phyloP scores from a whole-genome alignment of 768 basidiomycete species.

The Suillus hirtellus region DNA sequence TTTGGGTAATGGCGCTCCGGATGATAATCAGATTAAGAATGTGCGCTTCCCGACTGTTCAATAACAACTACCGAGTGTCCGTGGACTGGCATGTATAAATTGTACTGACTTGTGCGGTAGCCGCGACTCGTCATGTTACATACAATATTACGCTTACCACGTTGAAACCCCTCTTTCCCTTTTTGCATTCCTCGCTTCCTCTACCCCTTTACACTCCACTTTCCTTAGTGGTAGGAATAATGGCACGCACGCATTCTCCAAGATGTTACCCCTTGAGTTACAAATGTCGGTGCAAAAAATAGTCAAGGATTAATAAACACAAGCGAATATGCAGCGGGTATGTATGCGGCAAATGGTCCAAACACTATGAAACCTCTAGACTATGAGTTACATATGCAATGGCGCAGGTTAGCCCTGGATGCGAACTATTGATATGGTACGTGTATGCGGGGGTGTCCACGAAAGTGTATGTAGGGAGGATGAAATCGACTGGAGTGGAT shows the following conservation, averaged over 20 bases:
- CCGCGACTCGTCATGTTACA: conserved; percentile 5
- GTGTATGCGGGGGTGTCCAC: not conserved
- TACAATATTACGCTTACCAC: not conserved
- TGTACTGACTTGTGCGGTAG: not conserved
- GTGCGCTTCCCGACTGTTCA: conserved; percentile 37
- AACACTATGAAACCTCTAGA: conserved; percentile 14
- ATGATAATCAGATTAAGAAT: conserved; percentile 17
- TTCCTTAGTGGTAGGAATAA: not conserved
- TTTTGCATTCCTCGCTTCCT: not conserved
- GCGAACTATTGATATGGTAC: conserved; percentile 5
- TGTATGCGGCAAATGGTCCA: conserved; percentile 8
- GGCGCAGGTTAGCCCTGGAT: not conserved
- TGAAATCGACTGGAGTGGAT: not conserved
- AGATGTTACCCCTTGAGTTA: conserved; percentile 10
- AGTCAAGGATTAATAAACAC: conserved; percentile 19
- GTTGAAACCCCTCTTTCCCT: not conserved
- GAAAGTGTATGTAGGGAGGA: conserved; percentile 6
- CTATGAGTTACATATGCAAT: conserved; percentile 11
- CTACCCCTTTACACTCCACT: not conserved
- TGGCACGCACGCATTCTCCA: not conserved
- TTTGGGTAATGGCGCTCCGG: not conserved
- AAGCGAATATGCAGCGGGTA: conserved; percentile 23
- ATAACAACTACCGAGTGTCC: conserved; percentile 32
- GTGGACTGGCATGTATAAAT: conserved; percentile 6
- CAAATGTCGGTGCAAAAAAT: conserved; percentile 16